Evolutionary conservation across 1,284 basidiomycete species (phyloP).

Genomic region (Nidula niveotomentosa): DNA sequence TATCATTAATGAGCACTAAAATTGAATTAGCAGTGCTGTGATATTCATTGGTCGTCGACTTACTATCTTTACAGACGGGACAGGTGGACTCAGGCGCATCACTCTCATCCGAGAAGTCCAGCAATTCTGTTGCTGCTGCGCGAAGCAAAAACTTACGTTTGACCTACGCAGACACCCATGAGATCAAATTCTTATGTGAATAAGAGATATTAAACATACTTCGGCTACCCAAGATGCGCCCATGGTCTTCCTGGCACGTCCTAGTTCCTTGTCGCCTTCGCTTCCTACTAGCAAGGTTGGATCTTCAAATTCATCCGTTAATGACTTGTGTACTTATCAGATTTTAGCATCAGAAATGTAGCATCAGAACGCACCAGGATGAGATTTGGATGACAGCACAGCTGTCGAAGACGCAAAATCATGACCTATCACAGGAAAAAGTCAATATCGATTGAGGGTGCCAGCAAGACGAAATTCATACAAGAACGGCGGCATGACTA

Average conservation of each 20-base stretch:
- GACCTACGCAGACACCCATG: background rate
- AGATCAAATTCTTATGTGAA: background rate
- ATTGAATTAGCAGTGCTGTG: background rate
- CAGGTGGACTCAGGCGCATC: constrained; percentile 43
- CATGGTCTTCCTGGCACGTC: constrained; percentile 55
- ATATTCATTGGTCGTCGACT: constrained; percentile 11
- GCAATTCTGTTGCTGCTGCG: constrained; percentile 36
- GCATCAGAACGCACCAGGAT: constrained; percentile 42
- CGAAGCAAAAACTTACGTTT: constrained; percentile 38
- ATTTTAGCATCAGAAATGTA: background rate
- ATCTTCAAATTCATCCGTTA: constrained; percentile 46
- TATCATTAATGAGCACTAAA: constrained; percentile 45
- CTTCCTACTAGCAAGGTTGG: constrained; percentile 46
- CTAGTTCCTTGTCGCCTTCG: constrained; percentile 52
- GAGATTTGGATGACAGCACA: constrained; percentile 66
- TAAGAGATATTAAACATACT: constrained; percentile 26
- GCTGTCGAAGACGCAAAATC: constrained; percentile 67
- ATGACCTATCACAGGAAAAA: constrained; percentile 38
- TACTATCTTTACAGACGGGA: constrained; percentile 56
- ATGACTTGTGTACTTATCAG: constrained; percentile 15
- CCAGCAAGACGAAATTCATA: constrained; percentile 16
- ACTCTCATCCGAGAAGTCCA: constrained; percentile 40
- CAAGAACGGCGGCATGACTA: constrained; percentile 52
- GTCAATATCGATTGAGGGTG: constrained; percentile 1
- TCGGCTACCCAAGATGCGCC: constrained; percentile 50